Evolutionary conservation across 371 early-diverging fungal genomes (phyloP).

Genomic region (Mucor indicus): DNA sequence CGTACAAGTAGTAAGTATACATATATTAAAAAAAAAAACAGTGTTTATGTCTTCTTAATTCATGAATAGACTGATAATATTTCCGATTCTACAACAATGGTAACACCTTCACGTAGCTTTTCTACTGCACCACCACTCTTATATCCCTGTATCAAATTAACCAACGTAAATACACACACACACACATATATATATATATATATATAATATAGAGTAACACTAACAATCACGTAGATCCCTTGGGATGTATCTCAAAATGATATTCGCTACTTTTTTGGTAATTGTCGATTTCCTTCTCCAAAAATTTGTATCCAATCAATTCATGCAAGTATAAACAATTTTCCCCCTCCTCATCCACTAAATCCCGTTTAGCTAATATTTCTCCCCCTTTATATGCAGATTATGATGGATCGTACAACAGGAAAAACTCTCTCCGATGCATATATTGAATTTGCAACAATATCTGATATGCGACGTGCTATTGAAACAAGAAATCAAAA

Average conservation of each 20-base stretch:
- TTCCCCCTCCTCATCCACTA: no score
- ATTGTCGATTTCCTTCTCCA: conserved; percentile 35
- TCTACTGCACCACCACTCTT: neutral
- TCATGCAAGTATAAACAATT: conserved; percentile 30
- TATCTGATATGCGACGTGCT: conserved; percentile 40
- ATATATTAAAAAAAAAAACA: neutral
- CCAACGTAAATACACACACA: conserved; percentile 28
- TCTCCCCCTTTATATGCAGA: conserved; percentile 14
- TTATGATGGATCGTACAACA: conserved; percentile 59
- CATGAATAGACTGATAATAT: neutral
- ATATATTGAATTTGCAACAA: conserved; percentile 58
- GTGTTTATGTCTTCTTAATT: neutral
- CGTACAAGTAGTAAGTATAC: conserved; percentile 9
- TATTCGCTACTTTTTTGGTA: conserved; percentile 43
- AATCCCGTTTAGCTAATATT: neutral
- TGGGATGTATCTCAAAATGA: conserved; percentile 60
- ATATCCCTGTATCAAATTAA: conserved; percentile 40
- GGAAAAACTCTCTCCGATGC: conserved; percentile 68
- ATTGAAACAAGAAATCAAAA: conserved; percentile 52
- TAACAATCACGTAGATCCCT: conserved; percentile 38
- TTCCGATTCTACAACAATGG: neutral
- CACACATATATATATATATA: neutral
- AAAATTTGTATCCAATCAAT: conserved; percentile 47
- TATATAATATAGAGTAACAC: neutral
- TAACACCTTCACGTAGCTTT: conserved; percentile 1